Percentiles rank a stretch among this genome's conserved stretches.
phyloP scores from a whole-genome alignment of 352 stramenopile species.

The Phytophthora pinifolia region DNA sequence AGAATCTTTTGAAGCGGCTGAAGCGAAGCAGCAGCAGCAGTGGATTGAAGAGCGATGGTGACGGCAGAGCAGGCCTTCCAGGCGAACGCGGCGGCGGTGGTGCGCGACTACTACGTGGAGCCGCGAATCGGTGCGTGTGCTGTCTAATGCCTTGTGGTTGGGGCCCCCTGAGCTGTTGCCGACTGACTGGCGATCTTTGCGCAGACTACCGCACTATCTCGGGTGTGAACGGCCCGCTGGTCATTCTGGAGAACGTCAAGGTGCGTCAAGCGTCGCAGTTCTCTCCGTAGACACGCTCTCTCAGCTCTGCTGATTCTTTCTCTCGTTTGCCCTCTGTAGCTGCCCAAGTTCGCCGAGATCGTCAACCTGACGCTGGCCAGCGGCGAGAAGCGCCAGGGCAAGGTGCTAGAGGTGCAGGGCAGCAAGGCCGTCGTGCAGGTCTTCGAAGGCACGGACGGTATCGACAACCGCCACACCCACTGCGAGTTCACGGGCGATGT shows the following conservation, averaged over 20 bases:
- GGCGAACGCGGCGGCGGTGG: conserved; percentile 73
- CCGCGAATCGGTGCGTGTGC: conserved; percentile 66
- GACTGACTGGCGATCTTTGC: conserved; percentile 18
- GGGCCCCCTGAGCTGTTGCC: background rate
- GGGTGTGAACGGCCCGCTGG: conserved; percentile 98
- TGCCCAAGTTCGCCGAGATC: conserved; percentile 98
- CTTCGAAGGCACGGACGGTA: conserved; percentile 98
- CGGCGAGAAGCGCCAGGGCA: conserved; percentile 92
- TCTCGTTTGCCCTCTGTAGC: conserved; percentile 33
- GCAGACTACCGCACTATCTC: conserved; percentile 97
- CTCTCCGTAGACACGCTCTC: background rate
- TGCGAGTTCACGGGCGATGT: conserved; percentile 99
- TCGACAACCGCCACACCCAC: conserved; percentile 98
- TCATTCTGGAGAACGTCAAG: conserved; percentile 99
- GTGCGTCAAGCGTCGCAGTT: conserved; percentile 34
- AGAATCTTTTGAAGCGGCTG: conserved; percentile 24
- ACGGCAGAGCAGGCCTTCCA: conserved; percentile 73
- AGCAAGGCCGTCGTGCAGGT: conserved; percentile 96
- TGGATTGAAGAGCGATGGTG: conserved; percentile 45
- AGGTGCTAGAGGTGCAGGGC: conserved; percentile 97
- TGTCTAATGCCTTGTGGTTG: background rate
- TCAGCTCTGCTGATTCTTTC: conserved; percentile 5
- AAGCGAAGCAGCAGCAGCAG: conserved; percentile 23
- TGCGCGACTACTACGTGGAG: conserved; percentile 85
- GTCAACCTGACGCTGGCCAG: conserved; percentile 98